Conservation (phyloP, 306 rosid genomes). For the Quercus aquifolioides region DNA sequence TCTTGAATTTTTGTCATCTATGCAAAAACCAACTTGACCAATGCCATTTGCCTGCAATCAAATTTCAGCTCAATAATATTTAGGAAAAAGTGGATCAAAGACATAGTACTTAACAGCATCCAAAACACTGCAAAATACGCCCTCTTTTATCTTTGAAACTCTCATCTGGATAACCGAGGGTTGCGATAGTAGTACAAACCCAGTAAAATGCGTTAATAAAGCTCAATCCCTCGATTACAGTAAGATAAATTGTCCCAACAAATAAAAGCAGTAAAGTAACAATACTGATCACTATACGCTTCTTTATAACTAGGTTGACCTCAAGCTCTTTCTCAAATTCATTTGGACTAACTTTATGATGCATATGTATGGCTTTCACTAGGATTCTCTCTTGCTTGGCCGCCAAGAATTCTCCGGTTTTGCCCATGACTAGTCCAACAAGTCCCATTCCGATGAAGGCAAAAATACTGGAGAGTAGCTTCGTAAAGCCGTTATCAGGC, state of each 20-base stretch:
- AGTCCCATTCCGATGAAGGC: background rate
- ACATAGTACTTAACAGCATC: conserved; percentile 68
- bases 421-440: background rate
- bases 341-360: background rate
- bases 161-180: conserved; percentile 52
- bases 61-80: conserved; percentile 64
- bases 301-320: background rate
- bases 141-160: conserved; percentile 77
- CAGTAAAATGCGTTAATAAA: background rate
- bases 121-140: conserved; percentile 77
- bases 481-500: background rate
- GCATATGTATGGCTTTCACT: background rate
- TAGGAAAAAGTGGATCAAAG: conserved; percentile 72
- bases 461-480: background rate
- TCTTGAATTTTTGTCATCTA: conserved; percentile 52
- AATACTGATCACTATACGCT: background rate
- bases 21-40: conserved; percentile 62
- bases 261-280: background rate
- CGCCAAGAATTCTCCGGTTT: background rate
- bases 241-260: background rate
- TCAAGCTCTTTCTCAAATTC: background rate
- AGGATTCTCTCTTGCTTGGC: background rate
- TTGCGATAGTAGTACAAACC: background rate
- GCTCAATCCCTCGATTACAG: background rate
- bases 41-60: conserved; percentile 54